Evolutionary conservation across 1,139 yeast genomes (phyloP).

Genomic region (Debaryomyces subglobosus): DNA sequence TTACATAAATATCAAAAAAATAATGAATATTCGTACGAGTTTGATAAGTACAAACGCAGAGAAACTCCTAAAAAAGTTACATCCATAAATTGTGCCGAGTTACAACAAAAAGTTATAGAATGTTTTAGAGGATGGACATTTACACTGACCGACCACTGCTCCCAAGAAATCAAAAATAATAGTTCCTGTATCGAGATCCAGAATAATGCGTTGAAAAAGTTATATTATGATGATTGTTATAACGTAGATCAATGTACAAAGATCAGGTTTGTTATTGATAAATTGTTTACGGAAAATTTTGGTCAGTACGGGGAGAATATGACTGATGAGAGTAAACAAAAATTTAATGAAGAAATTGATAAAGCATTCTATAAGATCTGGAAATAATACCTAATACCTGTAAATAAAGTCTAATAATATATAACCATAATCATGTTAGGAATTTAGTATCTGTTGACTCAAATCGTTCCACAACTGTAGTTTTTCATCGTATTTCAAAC

Average conservation of each 20-base stretch:
- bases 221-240: constrained; percentile 46
- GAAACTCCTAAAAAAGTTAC: constrained; percentile 31
- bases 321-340: constrained; percentile 27
- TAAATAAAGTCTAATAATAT: constrained; percentile 7
- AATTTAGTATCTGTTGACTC: constrained; percentile 11
- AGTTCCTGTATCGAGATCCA: constrained; percentile 40
- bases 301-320: constrained; percentile 43
- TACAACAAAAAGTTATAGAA: constrained; percentile 40
- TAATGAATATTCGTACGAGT: constrained; percentile 28
- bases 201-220: constrained; percentile 35
- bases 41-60: constrained; percentile 36
- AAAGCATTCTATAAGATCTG: constrained; percentile 38
- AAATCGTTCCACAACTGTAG: constrained; percentile 49
- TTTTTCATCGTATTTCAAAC: constrained; percentile 48
- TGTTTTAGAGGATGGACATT: constrained; percentile 41
- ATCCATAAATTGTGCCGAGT: constrained; percentile 45
- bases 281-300: constrained; percentile 39
- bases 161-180: constrained; percentile 29
- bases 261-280: constrained; percentile 41
- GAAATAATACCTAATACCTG: constrained; percentile 24
- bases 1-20: constrained; percentile 21
- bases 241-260: constrained; percentile 41
- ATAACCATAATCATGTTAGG: background rate
- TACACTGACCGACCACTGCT: constrained; percentile 32
- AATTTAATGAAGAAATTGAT: constrained; percentile 37